phyloP scores from a whole-genome alignment of 148 eudicot species.

The Vaccinium myrtillus region DNA sequence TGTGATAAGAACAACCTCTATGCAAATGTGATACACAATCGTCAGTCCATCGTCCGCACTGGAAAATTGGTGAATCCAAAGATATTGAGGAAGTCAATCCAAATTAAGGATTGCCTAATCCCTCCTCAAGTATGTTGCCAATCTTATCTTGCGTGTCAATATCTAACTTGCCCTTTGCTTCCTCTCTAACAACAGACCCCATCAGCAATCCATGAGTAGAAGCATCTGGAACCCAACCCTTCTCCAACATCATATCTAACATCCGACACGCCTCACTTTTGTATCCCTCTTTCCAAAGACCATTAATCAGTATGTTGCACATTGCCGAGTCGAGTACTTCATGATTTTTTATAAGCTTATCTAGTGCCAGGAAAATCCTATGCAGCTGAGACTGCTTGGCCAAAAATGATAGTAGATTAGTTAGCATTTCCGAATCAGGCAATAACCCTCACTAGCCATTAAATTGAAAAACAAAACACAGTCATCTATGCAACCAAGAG shows the following conservation, averaged over 20 bases:
- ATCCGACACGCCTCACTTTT: constrained; percentile 31
- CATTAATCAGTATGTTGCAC: constrained; percentile 29
- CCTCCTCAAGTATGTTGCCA: constrained; percentile 45
- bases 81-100: background rate
- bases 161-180: constrained; percentile 13
- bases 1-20: background rate
- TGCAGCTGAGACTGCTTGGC: constrained; percentile 31
- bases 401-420: constrained; percentile 27
- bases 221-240: constrained; percentile 53
- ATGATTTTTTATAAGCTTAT: constrained; percentile 19
- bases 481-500: constrained; percentile 17
- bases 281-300: constrained; percentile 47
- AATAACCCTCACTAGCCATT: constrained; percentile 33
- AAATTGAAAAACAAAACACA: constrained; percentile 30
- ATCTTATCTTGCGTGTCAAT: constrained; percentile 29
- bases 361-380: constrained; percentile 28
- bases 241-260: constrained; percentile 49
- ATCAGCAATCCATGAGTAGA: constrained; percentile 40
- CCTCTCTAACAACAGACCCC: constrained; percentile 24
- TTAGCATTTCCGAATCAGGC: constrained; percentile 34
- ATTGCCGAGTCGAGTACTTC: constrained; percentile 30
- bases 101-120: constrained; percentile 26
- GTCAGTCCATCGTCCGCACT: background rate
- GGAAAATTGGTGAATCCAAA: constrained; percentile 1
- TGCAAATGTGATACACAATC: background rate